A percentile compares a stretch with the other conserved stretches of the same genome.
Conservation (phyloP, 2,329 filamentous ascomycete species). For the Dothiorella sarmentorum region DNA sequence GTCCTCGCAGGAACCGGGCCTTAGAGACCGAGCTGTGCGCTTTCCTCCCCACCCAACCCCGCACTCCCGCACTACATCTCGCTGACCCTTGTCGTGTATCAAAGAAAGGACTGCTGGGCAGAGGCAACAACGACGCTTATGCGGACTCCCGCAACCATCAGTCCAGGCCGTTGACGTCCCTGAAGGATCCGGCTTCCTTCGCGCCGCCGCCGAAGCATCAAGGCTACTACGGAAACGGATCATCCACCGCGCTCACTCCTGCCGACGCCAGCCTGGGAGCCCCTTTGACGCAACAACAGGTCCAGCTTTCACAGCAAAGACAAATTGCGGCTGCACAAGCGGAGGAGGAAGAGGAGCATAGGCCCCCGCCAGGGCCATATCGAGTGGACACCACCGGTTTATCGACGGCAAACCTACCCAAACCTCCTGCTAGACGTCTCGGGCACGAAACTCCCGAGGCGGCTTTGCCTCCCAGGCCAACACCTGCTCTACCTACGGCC, state of each 20-base stretch:
- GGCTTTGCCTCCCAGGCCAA: slow-evolving; percentile 36
- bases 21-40: slow-evolving; percentile 10
- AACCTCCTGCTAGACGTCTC: slow-evolving; percentile 59
- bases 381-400: slow-evolving; percentile 68
- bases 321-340: slow-evolving; percentile 34
- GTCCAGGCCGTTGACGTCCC: slow-evolving; percentile 61
- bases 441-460: slow-evolving; percentile 26
- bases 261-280: slow-evolving; percentile 32
- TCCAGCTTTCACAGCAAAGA: slow-evolving; percentile 34
- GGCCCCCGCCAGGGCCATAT: slow-evolving; percentile 60
- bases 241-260: neutral
- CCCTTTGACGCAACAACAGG: slow-evolving; percentile 40
- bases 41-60: neutral
- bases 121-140: slow-evolving; percentile 47
- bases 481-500: slow-evolving; percentile 46
- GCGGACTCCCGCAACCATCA: slow-evolving; percentile 45
- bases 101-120: slow-evolving; percentile 58
- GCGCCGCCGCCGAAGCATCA: slow-evolving; percentile 71
- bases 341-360: slow-evolving; percentile 34
- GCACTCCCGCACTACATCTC: slow-evolving; percentile 17
- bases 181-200: slow-evolving; percentile 75
- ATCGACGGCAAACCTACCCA: slow-evolving; percentile 64
- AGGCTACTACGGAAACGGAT: slow-evolving; percentile 10
- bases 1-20: neutral
- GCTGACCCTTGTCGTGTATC: neutral